These are phyloP conservation scores for Trichoderma afroharzianum DNA, from an alignment of 2,329 filamentous ascomycete species.

Conservation along the genomic window DNA sequence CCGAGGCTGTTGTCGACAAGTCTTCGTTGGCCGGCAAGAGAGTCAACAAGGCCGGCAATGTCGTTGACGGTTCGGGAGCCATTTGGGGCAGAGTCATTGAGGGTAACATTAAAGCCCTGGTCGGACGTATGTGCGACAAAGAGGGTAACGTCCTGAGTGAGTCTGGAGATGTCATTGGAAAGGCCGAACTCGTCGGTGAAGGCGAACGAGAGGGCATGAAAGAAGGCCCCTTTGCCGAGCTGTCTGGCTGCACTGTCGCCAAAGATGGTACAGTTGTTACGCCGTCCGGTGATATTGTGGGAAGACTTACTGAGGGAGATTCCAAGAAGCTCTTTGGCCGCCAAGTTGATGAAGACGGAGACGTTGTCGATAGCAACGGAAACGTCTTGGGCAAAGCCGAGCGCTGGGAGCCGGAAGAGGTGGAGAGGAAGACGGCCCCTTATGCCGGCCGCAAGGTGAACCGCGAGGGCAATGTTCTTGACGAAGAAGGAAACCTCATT, in stretches of 20 bases:
- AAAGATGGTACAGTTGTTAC: slow-evolving; percentile 69
- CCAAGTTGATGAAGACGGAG: slow-evolving; percentile 74
- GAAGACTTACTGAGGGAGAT: slow-evolving; percentile 67
- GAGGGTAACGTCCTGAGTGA: slow-evolving; percentile 70
- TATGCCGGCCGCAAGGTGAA: slow-evolving; percentile 55
- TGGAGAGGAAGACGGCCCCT: slow-evolving; percentile 48
- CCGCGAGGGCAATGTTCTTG: slow-evolving; percentile 55
- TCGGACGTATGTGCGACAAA: slow-evolving; percentile 68
- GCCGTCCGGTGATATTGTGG: slow-evolving; percentile 65
- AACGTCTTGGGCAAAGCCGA: slow-evolving; percentile 57
- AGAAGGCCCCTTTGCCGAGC: slow-evolving; percentile 67
- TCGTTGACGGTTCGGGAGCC: slow-evolving; percentile 51
- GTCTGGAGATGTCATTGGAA: slow-evolving; percentile 66
- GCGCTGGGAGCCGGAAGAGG: slow-evolving; percentile 56
- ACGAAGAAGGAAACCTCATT: slow-evolving; percentile 57
- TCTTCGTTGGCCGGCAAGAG: slow-evolving; percentile 65
- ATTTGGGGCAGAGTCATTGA: slow-evolving; percentile 65
- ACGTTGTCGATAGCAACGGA: slow-evolving; percentile 73
- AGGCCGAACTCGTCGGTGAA: slow-evolving; percentile 64
- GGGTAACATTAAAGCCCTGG: slow-evolving; percentile 59
- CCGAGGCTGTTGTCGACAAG: slow-evolving; percentile 55
- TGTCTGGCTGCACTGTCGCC: slow-evolving; percentile 60
- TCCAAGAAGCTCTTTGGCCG: slow-evolving; percentile 69
- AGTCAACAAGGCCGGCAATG: slow-evolving; percentile 66
- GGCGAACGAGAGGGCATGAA: slow-evolving; percentile 59